Evolutionary conservation across 768 basidiomycete genomes (phyloP), one percentile per base, ranked within the genome.

Genomic region (Lyophyllum shimeji): DNA sequence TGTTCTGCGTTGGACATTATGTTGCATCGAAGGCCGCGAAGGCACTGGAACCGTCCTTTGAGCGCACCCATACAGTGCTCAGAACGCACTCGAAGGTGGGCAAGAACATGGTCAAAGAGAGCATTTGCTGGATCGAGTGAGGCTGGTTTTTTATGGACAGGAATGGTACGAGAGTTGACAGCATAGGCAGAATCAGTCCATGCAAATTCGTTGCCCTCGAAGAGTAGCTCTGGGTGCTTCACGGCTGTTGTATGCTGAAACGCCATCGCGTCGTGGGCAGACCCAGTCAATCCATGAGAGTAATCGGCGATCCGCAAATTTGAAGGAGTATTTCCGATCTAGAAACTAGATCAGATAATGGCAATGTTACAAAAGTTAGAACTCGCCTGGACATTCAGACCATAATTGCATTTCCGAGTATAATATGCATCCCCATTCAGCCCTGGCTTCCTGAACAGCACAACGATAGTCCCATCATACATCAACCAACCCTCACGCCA

Each of bases 281-380:
- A 70, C 2, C 72, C 71, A 2, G 71, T 71, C 7, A 65, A 45
- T 0, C 74, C 73, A 67, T 67, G 66, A 1, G 65, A 63, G 44
- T 71, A 71, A 52, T 74, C 69, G 7, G 67, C 59, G 56, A 74
- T 67, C 0, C 59, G 63, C 1, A 74, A 51, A 50, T 65, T 69
- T 11, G 67, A 66, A 0, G 64, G 64, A n/a, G 66, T 57, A 64
- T 72, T 73, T 33, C 72, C 71, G 58, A 75, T 68, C 72, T 75
- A 60, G 1, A 44, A 49, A 49, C 6, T 18, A 18, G 31, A 33
- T 33, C 39, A 33, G 25, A 20, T 44, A 23, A 31, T 13, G 13
- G 13, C 37, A 23, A 4, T 23, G 2, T 20, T n/a, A 42, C 17
- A 20, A 40, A 51, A n/a, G 4, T 1, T 44, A 20, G 21, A 4